Conservation (phyloP, 139 green algal genomes). For the Gonium pectorale region DNA sequence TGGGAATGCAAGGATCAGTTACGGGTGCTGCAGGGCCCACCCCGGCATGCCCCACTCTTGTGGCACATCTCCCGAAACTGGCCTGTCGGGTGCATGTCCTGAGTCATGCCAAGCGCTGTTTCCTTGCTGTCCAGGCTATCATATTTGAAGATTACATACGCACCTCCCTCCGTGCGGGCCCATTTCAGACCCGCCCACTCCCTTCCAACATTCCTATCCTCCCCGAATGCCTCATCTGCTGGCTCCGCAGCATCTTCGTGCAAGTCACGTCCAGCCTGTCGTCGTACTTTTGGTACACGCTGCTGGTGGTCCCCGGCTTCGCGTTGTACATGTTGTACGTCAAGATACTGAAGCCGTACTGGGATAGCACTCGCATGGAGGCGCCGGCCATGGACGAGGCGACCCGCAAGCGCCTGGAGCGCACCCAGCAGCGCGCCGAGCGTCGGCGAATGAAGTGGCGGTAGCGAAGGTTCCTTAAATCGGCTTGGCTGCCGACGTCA, state of each 20-base stretch:
- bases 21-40: too few relatives aligned
- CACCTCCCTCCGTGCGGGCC: too few relatives aligned
- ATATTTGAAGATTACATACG: too few relatives aligned
- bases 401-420: slow-evolving; percentile 47
- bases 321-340: slow-evolving; percentile 45
- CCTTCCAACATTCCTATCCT: not conserved
- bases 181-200: too few relatives aligned
- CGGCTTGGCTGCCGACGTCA: too few relatives aligned
- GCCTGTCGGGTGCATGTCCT: too few relatives aligned
- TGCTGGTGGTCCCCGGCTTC: slow-evolving; percentile 63
- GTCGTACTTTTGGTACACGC: slow-evolving; percentile 68
- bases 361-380: not conserved
- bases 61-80: too few relatives aligned
- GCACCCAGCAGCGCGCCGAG: slow-evolving; percentile 51
- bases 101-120: too few relatives aligned
- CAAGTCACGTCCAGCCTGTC: slow-evolving; percentile 62
- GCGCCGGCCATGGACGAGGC: slow-evolving; percentile 53
- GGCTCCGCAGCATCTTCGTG: slow-evolving; percentile 54
- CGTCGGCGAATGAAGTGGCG: slow-evolving; percentile 47
- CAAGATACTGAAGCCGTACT: slow-evolving; percentile 27
- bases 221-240: not conserved
- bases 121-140: too few relatives aligned
- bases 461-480: too few relatives aligned
- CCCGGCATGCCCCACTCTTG: too few relatives aligned
- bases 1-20: too few relatives aligned